Base-by-base conservation (phyloP, 768 basidiomycete species). In the Psilocybe subaeruginosa region DNA sequence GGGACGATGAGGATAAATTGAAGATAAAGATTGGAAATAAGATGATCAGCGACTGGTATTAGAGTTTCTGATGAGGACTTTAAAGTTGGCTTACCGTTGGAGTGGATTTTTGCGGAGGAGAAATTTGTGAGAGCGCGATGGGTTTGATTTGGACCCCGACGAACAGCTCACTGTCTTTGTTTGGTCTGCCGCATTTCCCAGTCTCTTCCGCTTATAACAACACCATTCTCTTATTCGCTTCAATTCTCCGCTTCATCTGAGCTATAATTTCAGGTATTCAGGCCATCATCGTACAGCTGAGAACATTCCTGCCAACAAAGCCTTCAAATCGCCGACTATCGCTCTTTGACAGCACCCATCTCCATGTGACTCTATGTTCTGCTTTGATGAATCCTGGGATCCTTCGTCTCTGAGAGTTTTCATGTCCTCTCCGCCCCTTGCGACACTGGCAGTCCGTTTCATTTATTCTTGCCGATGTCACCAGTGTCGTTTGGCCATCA, bases 1-100 rank as follows among this genome's bases (percentile, higher is more conserved):
- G 66, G 54, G 69, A 62, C 59, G 64, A 73, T 56, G 69, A 65
- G 65, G 68, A 62, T 54, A 62, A 55, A 41, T 8, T 66, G 61
- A 58, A 68, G 56, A 64, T 64, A 64, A 68, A 62, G 65, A 70
- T 64, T 56, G 52, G 67, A 70, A 66, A 63, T 57, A 66, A 72
- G 70, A 74, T 72, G 70, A 72, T 79, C 69, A 78, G 75, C 70
- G 62, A 72, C 71, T 68, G 74, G 76, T 79, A 83, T 82, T 87
- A 85, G 81, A 85, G 84, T 85, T 86, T 77, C 77, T 73, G 77
- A 80, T 84, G 78, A 74, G 68, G 63, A 70, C 67, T 70, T 74
- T 80, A 86, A 85, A 85, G 85, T 88, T 87, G 85, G 81, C 87
- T 85, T 80, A 87, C 86, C 85, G 84, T 83, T 77, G 76, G 80